Percentiles rank a stretch among this genome's conserved stretches.
phyloP scores from a whole-genome alignment of 805 yeast species.

The Pichia pseudocactophila region DNA sequence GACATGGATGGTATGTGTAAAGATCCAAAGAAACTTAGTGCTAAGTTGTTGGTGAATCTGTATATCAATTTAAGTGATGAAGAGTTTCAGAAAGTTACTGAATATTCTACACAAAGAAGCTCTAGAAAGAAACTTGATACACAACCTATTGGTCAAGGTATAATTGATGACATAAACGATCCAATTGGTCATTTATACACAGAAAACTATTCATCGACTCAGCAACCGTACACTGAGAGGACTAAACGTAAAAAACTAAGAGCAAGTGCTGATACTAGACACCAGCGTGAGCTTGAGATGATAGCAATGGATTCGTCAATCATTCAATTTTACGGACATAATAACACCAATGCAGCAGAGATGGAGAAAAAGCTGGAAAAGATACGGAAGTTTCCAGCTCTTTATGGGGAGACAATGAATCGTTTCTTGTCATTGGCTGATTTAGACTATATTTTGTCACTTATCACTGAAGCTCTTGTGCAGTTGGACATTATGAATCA shows the following conservation, averaged over 20 bases:
- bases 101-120: conserved; percentile 14
- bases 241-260: conserved; percentile 26
- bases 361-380: conserved; percentile 14
- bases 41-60: conserved; percentile 41
- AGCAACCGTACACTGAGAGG: conserved; percentile 33
- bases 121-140: conserved; percentile 26
- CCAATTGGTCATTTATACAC: conserved; percentile 16
- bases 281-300: conserved; percentile 22
- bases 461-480: conserved; percentile 34
- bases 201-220: conserved; percentile 32
- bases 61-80: conserved; percentile 46
- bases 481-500: conserved; percentile 32
- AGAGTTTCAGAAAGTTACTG: conserved; percentile 28
- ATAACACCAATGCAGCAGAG: conserved; percentile 4
- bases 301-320: conserved; percentile 44
- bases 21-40: conserved; percentile 43
- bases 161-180: conserved; percentile 31
- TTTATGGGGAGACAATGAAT: conserved; percentile 39
- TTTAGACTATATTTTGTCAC: conserved; percentile 34
- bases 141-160: conserved; percentile 35
- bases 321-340: conserved; percentile 31
- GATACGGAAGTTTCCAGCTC: conserved; percentile 16
- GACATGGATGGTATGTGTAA: conserved; percentile 41
- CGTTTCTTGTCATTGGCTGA: conserved; percentile 41
- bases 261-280: conserved; percentile 20